Evolutionary conservation across 2,329 filamentous ascomycete species (phyloP).

Genomic region (Fusarium sororula): DNA sequence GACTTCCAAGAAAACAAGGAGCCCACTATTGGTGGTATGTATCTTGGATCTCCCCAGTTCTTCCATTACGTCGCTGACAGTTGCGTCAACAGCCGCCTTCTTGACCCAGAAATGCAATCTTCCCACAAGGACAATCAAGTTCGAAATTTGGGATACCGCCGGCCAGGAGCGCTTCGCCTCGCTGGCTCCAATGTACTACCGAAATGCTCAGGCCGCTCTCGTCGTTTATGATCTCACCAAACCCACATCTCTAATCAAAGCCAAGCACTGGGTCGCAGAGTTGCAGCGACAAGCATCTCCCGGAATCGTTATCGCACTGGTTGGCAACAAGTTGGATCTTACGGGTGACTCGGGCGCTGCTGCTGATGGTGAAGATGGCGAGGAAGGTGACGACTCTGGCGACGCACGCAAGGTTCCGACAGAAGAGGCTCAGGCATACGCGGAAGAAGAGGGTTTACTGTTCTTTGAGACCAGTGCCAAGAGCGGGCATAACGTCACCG

Average conservation of each 20-base stretch:
- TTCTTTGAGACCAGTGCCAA: constrained; percentile 99
- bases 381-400: constrained; percentile 69
- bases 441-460: constrained; percentile 90
- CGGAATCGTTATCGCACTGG: constrained; percentile 95
- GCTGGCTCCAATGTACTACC: constrained; percentile 99
- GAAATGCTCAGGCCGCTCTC: constrained; percentile 95
- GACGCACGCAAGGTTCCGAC: constrained; percentile 89
- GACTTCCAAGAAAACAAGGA: constrained; percentile 99
- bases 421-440: constrained; percentile 91
- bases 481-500: constrained; percentile 91
- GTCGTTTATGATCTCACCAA: constrained; percentile 99
- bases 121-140: constrained; percentile 89
- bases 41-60: constrained; percentile 4
- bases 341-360: constrained; percentile 66
- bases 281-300: constrained; percentile 95
- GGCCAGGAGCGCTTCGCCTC: constrained; percentile 98
- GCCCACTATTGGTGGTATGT: constrained; percentile 94
- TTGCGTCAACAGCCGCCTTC: constrained; percentile 77
- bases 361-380: constrained; percentile 57
- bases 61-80: constrained; percentile 20
- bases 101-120: constrained; percentile 98
- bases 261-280: constrained; percentile 98
- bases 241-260: constrained; percentile 92
- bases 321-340: constrained; percentile 96
- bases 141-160: constrained; percentile 98